Conservation (phyloP, 768 basidiomycete species). For the Leccinum rimulosum region DNA sequence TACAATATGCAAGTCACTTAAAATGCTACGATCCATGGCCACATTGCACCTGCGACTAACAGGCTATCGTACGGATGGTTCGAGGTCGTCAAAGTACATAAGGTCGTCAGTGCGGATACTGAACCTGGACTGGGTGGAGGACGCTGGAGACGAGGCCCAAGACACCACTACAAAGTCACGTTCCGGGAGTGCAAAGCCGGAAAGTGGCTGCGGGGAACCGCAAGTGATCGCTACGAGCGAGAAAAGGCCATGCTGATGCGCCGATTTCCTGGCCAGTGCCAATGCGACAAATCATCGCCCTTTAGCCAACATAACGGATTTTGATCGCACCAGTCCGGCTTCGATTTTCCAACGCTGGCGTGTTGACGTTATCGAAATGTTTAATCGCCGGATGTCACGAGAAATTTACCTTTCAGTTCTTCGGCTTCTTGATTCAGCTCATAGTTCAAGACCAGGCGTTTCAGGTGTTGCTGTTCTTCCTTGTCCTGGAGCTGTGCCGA, state of each 20-base stretch:
- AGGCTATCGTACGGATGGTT: constrained; percentile 8
- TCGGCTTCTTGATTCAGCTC: constrained; percentile 88
- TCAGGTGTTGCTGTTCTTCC: constrained; percentile 95
- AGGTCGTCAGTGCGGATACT: constrained; percentile 21
- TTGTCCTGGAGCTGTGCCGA: constrained; percentile 91
- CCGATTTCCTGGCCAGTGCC: constrained; percentile 15
- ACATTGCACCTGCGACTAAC: constrained; percentile 8
- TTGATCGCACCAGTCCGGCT: constrained; percentile 68
- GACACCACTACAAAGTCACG: constrained; percentile 14
- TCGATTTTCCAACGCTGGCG: constrained; percentile 64
- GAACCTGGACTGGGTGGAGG: constrained; percentile 14
- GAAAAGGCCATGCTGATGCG: constrained; percentile 19
- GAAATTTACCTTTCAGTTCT: constrained; percentile 62
- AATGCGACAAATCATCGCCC: constrained; percentile 10
- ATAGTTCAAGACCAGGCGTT: constrained; percentile 89
- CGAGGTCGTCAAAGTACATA: constrained; percentile 27
- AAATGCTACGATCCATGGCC: constrained; percentile 9
- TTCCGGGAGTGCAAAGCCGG: constrained; percentile 18
- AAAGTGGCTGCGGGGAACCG: constrained; percentile 20
- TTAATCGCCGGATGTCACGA: not conserved
- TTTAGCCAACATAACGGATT: constrained; percentile 72
- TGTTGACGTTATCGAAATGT: not conserved
- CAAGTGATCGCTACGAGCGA: constrained; percentile 22
- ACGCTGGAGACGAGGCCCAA: constrained; percentile 11
- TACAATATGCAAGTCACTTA: constrained; percentile 9